Percentiles rank a stretch among this genome's conserved stretches.
phyloP scores from a whole-genome alignment of 1,139 yeast genomes.

The Hyphopichia fennica region DNA sequence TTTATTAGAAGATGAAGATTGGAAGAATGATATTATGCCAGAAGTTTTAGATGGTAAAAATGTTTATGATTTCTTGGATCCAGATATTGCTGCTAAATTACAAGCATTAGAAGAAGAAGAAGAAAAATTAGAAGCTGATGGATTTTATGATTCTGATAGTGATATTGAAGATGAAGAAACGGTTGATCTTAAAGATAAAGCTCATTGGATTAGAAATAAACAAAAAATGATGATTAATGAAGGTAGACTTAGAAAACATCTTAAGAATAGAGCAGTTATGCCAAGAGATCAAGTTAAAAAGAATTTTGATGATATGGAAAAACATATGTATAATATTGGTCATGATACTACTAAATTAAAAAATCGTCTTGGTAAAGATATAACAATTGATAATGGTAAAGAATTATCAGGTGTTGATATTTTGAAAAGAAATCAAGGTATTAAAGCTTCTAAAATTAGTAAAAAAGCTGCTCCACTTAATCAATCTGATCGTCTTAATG shows the following conservation, averaged over 20 bases:
- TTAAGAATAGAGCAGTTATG: conserved; percentile 86
- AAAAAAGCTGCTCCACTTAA: conserved; percentile 49
- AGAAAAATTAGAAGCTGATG: conserved; percentile 88
- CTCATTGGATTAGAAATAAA: conserved; percentile 92
- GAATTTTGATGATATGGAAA: conserved; percentile 77
- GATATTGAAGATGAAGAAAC: conserved; percentile 65
- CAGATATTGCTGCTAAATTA: conserved; percentile 89
- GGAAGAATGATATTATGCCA: conserved; percentile 98
- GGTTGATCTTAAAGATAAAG: conserved; percentile 79
- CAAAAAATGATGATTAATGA: conserved; percentile 92
- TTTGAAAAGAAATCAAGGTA: conserved; percentile 55
- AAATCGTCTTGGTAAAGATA: conserved; percentile 43
- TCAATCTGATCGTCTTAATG: conserved; percentile 81
- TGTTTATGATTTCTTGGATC: conserved; percentile 95
- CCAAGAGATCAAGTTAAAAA: conserved; percentile 89
- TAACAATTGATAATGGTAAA: conserved; percentile 38
- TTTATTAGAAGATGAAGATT: conserved; percentile 88
- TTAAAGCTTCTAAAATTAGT: conserved; percentile 41
- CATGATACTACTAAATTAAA: conserved; percentile 74
- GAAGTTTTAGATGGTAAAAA: conserved; percentile 95
- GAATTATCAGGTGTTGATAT: conserved; percentile 73
- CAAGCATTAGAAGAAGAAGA: conserved; percentile 97
- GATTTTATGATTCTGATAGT: conserved; percentile 91
- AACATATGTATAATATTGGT: conserved; percentile 86
- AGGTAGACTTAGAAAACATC: conserved; percentile 81